Percentiles rank a stretch among this genome's conserved stretches.
Conservation (phyloP, 768 basidiomycete species). For the Termitomyces sp. region DNA sequence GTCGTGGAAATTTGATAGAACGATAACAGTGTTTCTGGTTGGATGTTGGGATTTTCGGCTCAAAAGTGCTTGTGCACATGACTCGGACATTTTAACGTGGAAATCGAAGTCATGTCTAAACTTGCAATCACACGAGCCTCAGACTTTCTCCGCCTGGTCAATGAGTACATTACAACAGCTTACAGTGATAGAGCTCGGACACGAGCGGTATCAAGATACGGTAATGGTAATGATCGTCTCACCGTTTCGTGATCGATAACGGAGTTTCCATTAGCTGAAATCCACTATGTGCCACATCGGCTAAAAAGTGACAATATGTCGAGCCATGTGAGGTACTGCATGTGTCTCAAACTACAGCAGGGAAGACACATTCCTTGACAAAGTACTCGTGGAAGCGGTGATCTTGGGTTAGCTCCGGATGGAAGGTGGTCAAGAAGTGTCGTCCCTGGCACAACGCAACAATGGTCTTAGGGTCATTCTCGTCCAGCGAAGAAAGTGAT, state of each 20-base stretch:
- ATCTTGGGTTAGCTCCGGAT: constrained; percentile 89
- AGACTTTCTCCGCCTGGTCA: not conserved
- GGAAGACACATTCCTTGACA: constrained; percentile 64
- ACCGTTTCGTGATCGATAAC: not conserved
- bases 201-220: not conserved
- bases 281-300: not conserved
- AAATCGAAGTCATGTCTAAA: not conserved
- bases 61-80: not conserved
- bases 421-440: constrained; percentile 86
- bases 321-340: not conserved
- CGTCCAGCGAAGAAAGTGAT: constrained; percentile 34
- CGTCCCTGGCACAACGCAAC: constrained; percentile 84
- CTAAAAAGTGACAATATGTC: not conserved
- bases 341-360: constrained; percentile 9
- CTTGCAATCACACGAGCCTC: not conserved
- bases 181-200: not conserved
- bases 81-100: not conserved
- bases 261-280: not conserved
- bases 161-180: not conserved
- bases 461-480: constrained; percentile 55
- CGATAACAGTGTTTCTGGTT: not conserved
- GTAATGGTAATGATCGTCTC: not conserved
- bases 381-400: constrained; percentile 91
- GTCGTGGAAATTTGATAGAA: not conserved
- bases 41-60: not conserved